Conservation (phyloP, 257 asterid genomes). For the Plantago ovata region DNA sequence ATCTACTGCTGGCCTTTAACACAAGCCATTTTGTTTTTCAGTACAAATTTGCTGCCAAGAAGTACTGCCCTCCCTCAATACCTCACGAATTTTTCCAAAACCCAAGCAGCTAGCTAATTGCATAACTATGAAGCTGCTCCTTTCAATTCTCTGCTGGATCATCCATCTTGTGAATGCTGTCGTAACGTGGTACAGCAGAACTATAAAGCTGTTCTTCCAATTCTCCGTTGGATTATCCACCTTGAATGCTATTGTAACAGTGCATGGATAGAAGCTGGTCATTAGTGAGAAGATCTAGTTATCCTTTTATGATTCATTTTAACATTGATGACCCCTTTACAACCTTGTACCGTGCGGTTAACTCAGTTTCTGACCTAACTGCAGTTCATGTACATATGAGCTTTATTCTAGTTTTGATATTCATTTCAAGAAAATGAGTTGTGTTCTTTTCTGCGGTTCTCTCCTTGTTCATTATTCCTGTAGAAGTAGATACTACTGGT, state of each 20-base stretch:
- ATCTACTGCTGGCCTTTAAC: background rate
- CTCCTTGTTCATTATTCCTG: too few species aligned
- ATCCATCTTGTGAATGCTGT: background rate
- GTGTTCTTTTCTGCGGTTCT: too few species aligned
- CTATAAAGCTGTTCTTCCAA: slow-evolving; percentile 21
- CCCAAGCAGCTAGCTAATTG: slow-evolving; percentile 32
- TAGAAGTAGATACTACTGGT: too few species aligned
- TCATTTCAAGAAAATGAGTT: background rate
- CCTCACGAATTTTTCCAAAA: slow-evolving; percentile 73
- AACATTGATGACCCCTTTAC: slow-evolving; percentile 4
- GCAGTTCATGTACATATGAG: slow-evolving; percentile 11
- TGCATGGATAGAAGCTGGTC: background rate
- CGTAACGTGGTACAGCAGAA: slow-evolving; percentile 4
- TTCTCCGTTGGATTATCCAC: slow-evolving; percentile 27
- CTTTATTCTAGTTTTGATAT: slow-evolving; percentile 1
- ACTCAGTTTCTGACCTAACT: slow-evolving; percentile 12
- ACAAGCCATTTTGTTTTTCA: slow-evolving; percentile 31
- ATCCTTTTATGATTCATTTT: slow-evolving; percentile 1
- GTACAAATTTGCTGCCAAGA: slow-evolving; percentile 99
- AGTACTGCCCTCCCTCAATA: slow-evolving; percentile 71
- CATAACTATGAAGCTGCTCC: slow-evolving; percentile 21
- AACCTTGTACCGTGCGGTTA: slow-evolving; percentile 3
- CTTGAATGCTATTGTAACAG: background rate
- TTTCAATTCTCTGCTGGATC: slow-evolving; percentile 28
- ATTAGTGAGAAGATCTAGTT: background rate